These are phyloP conservation scores for Leishmania tarentolae DNA, from an alignment of 208 protist species.

Conservation along the genomic window DNA sequence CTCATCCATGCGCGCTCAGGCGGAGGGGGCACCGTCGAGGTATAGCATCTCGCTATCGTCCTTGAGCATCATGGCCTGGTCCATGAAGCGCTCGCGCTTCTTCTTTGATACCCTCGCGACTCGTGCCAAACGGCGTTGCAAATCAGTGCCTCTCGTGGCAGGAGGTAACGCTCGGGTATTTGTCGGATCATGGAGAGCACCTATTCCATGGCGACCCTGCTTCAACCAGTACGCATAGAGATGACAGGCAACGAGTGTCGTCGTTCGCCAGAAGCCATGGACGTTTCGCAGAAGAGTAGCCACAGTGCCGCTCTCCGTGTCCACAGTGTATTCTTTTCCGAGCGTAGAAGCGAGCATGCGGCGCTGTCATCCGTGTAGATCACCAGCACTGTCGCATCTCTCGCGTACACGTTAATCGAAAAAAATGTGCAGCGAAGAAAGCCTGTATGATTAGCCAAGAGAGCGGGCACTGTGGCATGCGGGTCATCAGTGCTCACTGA, in stretches of 20 bases:
- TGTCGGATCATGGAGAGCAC: constrained; percentile 27
- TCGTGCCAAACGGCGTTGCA: constrained; percentile 57
- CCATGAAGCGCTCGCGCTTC: constrained; percentile 37
- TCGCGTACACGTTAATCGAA: constrained; percentile 38
- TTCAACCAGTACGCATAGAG: background rate
- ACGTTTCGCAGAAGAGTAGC: too few relatives aligned
- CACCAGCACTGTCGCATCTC: constrained; percentile 36
- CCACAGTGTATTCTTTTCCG: constrained; percentile 15
- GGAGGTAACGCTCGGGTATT: constrained; percentile 52
- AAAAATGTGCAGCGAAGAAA: constrained; percentile 36
- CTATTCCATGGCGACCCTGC: constrained; percentile 5
- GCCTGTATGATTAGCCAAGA: constrained; percentile 36
- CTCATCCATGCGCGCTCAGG: constrained; percentile 50
- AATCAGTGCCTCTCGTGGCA: constrained; percentile 42
- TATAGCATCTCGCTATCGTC: constrained; percentile 42
- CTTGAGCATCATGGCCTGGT: constrained; percentile 19
- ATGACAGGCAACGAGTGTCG: background rate
- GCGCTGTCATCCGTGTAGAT: constrained; percentile 51
- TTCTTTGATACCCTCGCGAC: constrained; percentile 37
- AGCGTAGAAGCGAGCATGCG: constrained; percentile 48
- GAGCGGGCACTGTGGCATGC: constrained; percentile 44
- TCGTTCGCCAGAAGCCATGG: too few relatives aligned
- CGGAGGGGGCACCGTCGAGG: constrained; percentile 40
- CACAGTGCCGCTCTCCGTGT: background rate
- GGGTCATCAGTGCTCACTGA: constrained; percentile 18